Conservation (phyloP, 2,329 filamentous ascomycete species). For the Colletotrichum sp. region DNA sequence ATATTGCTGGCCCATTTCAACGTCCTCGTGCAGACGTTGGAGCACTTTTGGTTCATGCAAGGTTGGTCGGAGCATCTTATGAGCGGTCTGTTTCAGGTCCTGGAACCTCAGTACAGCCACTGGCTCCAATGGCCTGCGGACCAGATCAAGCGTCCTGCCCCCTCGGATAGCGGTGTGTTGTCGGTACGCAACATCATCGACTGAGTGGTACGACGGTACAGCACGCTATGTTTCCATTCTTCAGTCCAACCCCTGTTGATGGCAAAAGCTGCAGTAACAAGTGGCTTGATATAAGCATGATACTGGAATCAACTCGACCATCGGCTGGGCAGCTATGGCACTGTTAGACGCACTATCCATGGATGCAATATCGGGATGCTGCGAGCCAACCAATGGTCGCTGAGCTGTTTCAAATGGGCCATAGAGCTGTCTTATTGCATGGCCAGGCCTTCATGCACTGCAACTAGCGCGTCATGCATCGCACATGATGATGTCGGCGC, state of each 20-base stretch:
- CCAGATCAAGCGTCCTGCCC: neutral
- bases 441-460: neutral
- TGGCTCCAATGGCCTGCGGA: constrained; percentile 8
- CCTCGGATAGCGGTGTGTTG: constrained; percentile 27
- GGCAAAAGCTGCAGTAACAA: neutral
- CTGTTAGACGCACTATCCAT: neutral
- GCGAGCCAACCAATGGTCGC: neutral
- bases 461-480: neutral
- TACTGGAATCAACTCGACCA: neutral
- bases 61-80: constrained; percentile 24
- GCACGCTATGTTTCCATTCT: neutral
- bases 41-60: constrained; percentile 25
- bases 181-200: constrained; percentile 19
- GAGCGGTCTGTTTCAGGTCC: constrained; percentile 1
- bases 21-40: constrained; percentile 18
- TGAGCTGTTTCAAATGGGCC: neutral
- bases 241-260: neutral
- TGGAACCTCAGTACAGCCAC: neutral
- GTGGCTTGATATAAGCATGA: neutral
- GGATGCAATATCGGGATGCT: neutral
- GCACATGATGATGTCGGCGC: neutral
- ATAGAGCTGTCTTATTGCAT: neutral
- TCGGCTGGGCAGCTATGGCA: neutral
- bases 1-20: constrained; percentile 23
- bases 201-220: neutral